Evolutionary conservation across 2,329 filamentous ascomycete species (phyloP), one percentile per base, ranked within the genome.

Genomic region (Helminthosporium solani): DNA sequence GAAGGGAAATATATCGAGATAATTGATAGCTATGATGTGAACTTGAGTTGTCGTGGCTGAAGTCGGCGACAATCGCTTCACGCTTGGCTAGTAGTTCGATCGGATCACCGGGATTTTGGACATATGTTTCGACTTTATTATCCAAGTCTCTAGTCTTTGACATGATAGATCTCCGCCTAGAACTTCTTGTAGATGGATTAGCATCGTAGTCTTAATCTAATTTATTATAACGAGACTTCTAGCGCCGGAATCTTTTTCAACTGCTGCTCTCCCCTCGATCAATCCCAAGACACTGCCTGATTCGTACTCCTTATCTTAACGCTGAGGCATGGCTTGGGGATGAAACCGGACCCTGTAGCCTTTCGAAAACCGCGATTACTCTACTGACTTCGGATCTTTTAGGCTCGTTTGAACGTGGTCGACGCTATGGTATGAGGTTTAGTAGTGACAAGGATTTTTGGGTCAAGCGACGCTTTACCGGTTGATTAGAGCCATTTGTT

Each of bases 1-100:
- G 46, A 15, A 46, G 16, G 21, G 57, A 42, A 19, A 36, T 49
- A 6, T 40, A 49, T 27, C 46, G 52, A 35, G 52, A 53, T 6
- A 53, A n/a, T 27, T 15, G 12, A 16, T 31, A 34, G 20, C 37
- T 54, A 14, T 52, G 35, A 23, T 40, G 27, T 3, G 58, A 59
- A 28, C 52, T 54, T 11, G 59, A 56, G 21, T 57, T 58, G 38
- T 66, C 58, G 14, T 64, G 55, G 33, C 57, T 58, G n/a, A 61
- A 48, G 31, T 44, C 50, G 19, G 56, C 46, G 18, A 49, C 47
- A 41, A 49, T 50, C 1, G 53, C 49, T 28, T 53, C 46, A 8
- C 47, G 14, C 28, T 46, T 47, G 36, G 34, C 40, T 5, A 31
- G 34, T 23, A 44, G 33, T 34, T 40, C 35, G 14, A 46, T 30